Evolutionary conservation across 805 yeast species (phyloP).

Genomic region (Nakazawaea pomicola): DNA sequence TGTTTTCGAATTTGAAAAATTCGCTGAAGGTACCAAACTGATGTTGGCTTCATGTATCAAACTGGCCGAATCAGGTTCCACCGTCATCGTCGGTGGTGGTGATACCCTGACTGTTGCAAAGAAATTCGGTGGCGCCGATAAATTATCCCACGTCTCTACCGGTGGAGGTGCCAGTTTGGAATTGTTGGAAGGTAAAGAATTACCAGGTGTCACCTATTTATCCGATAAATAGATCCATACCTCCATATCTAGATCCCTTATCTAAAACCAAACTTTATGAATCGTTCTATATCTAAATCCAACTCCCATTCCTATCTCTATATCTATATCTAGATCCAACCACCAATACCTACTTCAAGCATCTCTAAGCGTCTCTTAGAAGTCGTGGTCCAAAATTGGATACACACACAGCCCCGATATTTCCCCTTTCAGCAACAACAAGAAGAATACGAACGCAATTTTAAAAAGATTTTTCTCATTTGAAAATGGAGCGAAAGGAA

Average conservation of each 20-base stretch:
- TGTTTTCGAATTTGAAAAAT: slow-evolving; percentile 94
- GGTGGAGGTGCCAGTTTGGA: slow-evolving; percentile 99
- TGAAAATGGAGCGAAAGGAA: no score
- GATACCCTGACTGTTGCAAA: slow-evolving; percentile 99
- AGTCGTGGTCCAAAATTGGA: no score
- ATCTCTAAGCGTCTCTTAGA: no score
- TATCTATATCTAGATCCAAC: background rate
- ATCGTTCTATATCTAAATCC: background rate
- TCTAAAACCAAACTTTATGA: no score
- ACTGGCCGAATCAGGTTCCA: slow-evolving; percentile 82
- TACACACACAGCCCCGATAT: no score
- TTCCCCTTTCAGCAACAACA: background rate
- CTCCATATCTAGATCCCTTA: no score
- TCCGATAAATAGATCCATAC: slow-evolving; percentile 53
- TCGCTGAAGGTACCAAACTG: slow-evolving; percentile 88
- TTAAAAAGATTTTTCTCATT: no score
- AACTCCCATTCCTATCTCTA: background rate
- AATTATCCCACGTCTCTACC: slow-evolving; percentile 96
- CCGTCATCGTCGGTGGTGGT: slow-evolving; percentile 98
- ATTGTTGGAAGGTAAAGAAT: slow-evolving; percentile 95
- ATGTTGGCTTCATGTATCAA: slow-evolving; percentile 84
- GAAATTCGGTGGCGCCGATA: slow-evolving; percentile 95
- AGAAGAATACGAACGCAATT: background rate
- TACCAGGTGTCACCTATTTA: slow-evolving; percentile 96
- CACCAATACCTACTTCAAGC: background rate